Percentiles rank a stretch among this genome's conserved stretches.
These are phyloP conservation scores for Hygrophorus russula DNA, from an alignment of 768 basidiomycete genomes.

Conservation along the genomic window DNA sequence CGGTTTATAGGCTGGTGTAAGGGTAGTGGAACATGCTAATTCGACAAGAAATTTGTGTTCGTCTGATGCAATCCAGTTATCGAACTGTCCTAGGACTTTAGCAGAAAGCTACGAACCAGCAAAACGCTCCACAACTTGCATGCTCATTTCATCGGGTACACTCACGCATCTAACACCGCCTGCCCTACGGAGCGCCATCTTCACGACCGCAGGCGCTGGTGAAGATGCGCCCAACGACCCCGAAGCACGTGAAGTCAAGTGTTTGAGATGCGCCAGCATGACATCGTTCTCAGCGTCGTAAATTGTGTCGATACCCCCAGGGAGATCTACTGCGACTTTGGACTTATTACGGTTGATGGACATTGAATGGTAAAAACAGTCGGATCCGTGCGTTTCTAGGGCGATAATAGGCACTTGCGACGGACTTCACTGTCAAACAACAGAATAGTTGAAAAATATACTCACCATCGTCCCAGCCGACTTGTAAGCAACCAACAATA, in stretches of 20 bases:
- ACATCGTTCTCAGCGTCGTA: slow-evolving; percentile 33
- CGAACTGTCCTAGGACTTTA: background rate
- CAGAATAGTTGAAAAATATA: background rate
- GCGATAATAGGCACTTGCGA: slow-evolving; percentile 53
- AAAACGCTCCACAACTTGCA: slow-evolving; percentile 46
- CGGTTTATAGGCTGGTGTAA: slow-evolving; percentile 53
- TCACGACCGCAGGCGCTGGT: slow-evolving; percentile 49
- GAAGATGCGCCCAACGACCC: slow-evolving; percentile 63
- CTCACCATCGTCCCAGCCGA: slow-evolving; percentile 64
- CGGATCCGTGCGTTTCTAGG: slow-evolving; percentile 60
- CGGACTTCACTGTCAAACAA: background rate
- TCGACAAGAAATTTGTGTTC: slow-evolving; percentile 71
- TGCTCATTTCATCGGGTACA: slow-evolving; percentile 58
- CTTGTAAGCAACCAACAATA: slow-evolving; percentile 49
- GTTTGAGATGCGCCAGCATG: slow-evolving; percentile 43
- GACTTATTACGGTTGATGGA: slow-evolving; percentile 38
- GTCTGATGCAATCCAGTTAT: slow-evolving; percentile 25
- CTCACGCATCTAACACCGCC: slow-evolving; percentile 49
- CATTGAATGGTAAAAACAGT: slow-evolving; percentile 65
- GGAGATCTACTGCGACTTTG: slow-evolving; percentile 21
- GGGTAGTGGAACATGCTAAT: slow-evolving; percentile 61
- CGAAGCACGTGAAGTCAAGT: slow-evolving; percentile 52
- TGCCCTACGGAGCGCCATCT: slow-evolving; percentile 48
- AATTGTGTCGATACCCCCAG: slow-evolving; percentile 29
- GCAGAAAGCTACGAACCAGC: slow-evolving; percentile 33